Base-by-base conservation (phyloP, 2,329 filamentous ascomycete species). In the Blastomyces gilchristii region DNA sequence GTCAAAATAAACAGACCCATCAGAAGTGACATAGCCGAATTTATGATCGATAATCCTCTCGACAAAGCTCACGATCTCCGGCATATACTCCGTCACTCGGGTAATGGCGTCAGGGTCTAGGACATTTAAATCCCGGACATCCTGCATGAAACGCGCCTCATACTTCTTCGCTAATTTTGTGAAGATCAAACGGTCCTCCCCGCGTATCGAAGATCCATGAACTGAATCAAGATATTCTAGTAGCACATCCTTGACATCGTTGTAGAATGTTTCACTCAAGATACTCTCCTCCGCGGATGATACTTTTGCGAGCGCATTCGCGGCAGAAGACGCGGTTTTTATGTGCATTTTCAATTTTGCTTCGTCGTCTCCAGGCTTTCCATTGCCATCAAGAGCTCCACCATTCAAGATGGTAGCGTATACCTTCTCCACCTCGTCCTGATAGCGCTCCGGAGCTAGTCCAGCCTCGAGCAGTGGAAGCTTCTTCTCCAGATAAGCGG, bases 1-100 rank as follows among this genome's bases (percentile, higher is more conserved):
- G 70, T 97, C 93, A 67, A 97, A 97, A 76, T 97, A 97, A 0
- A 97, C 91, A 0, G 90, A 96, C 0, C 91, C 92, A 68, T 94
- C 89, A 0, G 79, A 75, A 0, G 83, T 84, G 43, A 77, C 79
- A 71, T 97, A 97, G 1, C 87, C 93, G 69, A 92, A 97, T 0
- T 89, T 88, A 72, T 96, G 96, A 60, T 88, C 79, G 28, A 95
- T 85, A 63, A 96, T 90, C 67, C 83, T 85, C 70, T 93, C 84
- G 0, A 97, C 90, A 66, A 96, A 97, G 11, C 83, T 79, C 56
- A 89, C 90, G 71, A 97, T 97, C 71, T 96, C 87, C 0, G 87
- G 86, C 3, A 93, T 89, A 69, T 94, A 97, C 70, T 96, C 91
- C 0, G 91, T 96, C n/a, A 97, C 93, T 63, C 92, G 82, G 0